Evolutionary conservation across 345 rosid species (phyloP), one percentile per base, ranked within the genome.

Genomic region (Pseudoturritis turrita): DNA sequence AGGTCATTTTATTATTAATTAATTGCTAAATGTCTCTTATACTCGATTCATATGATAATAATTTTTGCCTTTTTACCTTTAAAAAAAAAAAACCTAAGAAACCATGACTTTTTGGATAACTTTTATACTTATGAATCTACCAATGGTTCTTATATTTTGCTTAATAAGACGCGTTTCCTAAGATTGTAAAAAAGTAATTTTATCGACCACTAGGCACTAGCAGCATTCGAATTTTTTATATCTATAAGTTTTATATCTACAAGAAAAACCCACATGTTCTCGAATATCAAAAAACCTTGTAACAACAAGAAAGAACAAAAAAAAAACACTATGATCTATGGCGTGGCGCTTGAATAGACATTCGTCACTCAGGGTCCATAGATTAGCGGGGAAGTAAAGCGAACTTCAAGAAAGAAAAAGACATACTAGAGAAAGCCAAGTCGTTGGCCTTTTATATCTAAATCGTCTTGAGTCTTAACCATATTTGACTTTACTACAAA

Each of bases 301-400:
- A 5, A 26, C 25, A 53, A 39, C 36, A 7, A 22, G 7, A 35
- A 10, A 4, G 37, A 33, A n/a, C n/a, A 26, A 9, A 21, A 15
- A 29, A 43, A 0, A 23, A 25, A 50, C 17, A 31, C 10, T 25
- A 17, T 46, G 66, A 46, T 45, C 14, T 4, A 26, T 58, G 56
- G 73, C 65, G 74, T 70, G 67, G 74, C 59, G 39, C 37, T 58
- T 36, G 22, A 17, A 33, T 14, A 56, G 47, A 70, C 35, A 50
- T 26, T 26, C 15, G 40, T n/a, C 17, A 50, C n/a, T n/a, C n/a
- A n/a, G 40, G 68, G 61, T 39, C 68, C 68, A 5, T 49, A 14
- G 13, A 39, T 59, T 70, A 37, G 23, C 4, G 67, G 14, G 6
- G 60, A 50, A 50, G 68, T 19, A 59, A 70, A 70, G 49, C 46